Evolutionary conservation across 176 grass and related monocot species (phyloP), one percentile per base, ranked within the genome.

Genomic region (Oryza coarctata): DNA sequence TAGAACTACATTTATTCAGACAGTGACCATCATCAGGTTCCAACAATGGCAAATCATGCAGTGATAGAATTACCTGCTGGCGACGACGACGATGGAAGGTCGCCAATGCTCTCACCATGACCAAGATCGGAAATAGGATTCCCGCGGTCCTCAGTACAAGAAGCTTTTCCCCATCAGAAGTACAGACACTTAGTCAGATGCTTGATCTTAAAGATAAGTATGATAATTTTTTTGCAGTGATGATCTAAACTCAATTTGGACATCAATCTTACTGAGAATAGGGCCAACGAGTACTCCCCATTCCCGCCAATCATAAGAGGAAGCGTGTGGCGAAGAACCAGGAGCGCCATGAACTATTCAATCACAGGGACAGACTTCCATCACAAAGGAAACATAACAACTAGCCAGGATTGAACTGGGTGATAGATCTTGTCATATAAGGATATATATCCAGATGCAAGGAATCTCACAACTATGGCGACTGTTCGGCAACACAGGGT

Each of bases 261-360:
- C 20, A 57, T 18, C 43, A 33, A 28, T 81, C 81, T 98, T 95
- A 98, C 96, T 9, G 77, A 76, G 76, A 98, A 95, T 38, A 98
- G 31, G 29, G 91, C 70, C 14, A 93, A 80, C 0, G 96, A 93
- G 64, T 93, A 99, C 76, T 95, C 88, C 76, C 90, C 93, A 9
- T 90, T 69, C 50, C 83, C 95, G 27, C 57, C 78, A 32, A 99
- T 85, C 44, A 92, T 77, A 22, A 95, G 82, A 80, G 93, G 93
- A 57, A 99, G 90, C 5, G 82, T 79, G 79, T 99, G 96, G 39
- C 96, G 92, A 73, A 99, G 90, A 58, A 93, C 15, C 41, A 99
- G 75, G 78, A 99, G 89, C 69, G 92, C 57, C 89, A 94, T 75
- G 85, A 99, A 99, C 96, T 99, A 63, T 74, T 73, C 12, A 68